A percentile compares a stretch with the other conserved stretches of the same genome.
These are phyloP conservation scores for Kwoniella shivajii DNA, from an alignment of 1,284 basidiomycete species.

Conservation along the genomic window DNA sequence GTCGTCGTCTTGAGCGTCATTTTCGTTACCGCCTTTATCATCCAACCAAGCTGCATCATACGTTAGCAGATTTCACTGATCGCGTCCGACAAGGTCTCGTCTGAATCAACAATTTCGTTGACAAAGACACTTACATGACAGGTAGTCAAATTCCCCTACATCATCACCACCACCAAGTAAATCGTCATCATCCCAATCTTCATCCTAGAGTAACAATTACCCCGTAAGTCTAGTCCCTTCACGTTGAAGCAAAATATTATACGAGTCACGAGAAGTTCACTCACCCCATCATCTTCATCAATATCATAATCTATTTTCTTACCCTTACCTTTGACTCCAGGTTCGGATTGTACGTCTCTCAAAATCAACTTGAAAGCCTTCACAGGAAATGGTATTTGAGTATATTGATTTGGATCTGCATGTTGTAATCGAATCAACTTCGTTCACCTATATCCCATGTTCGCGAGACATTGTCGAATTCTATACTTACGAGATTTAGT, in stretches of 20 bases:
- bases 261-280: conserved; percentile 8
- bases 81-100: too few relatives aligned
- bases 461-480: too few relatives aligned
- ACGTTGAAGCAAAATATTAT: background rate
- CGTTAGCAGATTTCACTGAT: background rate
- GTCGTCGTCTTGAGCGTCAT: conserved; percentile 76
- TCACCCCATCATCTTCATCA: conserved; percentile 65
- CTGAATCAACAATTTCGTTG: too few relatives aligned
- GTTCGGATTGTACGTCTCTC: conserved; percentile 69
- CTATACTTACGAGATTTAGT: conserved; percentile 70
- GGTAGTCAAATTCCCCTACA: conserved; percentile 55
- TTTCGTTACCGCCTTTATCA: conserved; percentile 68
- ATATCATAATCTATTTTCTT: conserved; percentile 58
- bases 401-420: conserved; percentile 80
- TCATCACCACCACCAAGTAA: conserved; percentile 47
- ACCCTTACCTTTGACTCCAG: conserved; percentile 62
- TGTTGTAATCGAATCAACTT: background rate
- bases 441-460: too few relatives aligned
- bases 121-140: conserved; percentile 51
- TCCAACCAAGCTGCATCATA: conserved; percentile 56
- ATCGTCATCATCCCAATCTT: conserved; percentile 85
- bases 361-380: conserved; percentile 89
- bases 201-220: conserved; percentile 66
- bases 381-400: conserved; percentile 79
- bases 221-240: too few relatives aligned